Evolutionary conservation across 371 early-diverging fungal species (phyloP).

Genomic region (Mucor plumbeus): DNA sequence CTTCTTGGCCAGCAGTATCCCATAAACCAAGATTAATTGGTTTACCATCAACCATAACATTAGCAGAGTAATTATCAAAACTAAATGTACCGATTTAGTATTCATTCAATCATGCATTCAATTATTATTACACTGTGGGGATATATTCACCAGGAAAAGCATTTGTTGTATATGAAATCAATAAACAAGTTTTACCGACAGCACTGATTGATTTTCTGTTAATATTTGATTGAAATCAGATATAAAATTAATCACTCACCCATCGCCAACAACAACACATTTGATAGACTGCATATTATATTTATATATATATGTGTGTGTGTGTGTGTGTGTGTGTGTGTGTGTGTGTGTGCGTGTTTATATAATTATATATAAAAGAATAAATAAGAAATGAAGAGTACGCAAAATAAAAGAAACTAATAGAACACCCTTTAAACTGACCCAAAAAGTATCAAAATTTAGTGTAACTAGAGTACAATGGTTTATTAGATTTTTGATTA

Average conservation of each 20-base stretch:
- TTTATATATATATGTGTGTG: no score
- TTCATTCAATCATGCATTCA: no score
- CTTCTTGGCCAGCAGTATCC: slow-evolving; percentile 99
- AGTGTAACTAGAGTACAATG: slow-evolving; percentile 15
- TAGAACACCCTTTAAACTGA: slow-evolving; percentile 3
- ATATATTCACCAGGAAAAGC: slow-evolving; percentile 97
- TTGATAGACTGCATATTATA: slow-evolving; percentile 92
- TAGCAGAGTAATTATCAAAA: slow-evolving; percentile 95
- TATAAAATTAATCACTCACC: no score
- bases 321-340: no score
- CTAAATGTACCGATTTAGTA: slow-evolving; percentile 60
- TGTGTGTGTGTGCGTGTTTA: no score
- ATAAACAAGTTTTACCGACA: slow-evolving; percentile 94
- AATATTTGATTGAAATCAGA: no score
- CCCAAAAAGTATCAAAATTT: slow-evolving; percentile 2
- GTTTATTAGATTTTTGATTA: slow-evolving; percentile 23
- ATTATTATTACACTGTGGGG: slow-evolving; percentile 84
- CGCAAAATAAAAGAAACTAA: slow-evolving; percentile 18
- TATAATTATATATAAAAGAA: not conserved
- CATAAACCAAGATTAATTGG: slow-evolving; percentile 93
- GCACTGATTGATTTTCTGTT: slow-evolving; percentile 56
- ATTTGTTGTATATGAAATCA: slow-evolving; percentile 95
- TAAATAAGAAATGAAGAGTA: not conserved
- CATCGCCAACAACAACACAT: slow-evolving; percentile 98
- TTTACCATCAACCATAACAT: slow-evolving; percentile 93